Percentiles rank a stretch among this genome's conserved stretches.
These are phyloP conservation scores for Blastobotrys petasosporus DNA, from an alignment of 1,139 yeast genomes.

Conservation along the genomic window DNA sequence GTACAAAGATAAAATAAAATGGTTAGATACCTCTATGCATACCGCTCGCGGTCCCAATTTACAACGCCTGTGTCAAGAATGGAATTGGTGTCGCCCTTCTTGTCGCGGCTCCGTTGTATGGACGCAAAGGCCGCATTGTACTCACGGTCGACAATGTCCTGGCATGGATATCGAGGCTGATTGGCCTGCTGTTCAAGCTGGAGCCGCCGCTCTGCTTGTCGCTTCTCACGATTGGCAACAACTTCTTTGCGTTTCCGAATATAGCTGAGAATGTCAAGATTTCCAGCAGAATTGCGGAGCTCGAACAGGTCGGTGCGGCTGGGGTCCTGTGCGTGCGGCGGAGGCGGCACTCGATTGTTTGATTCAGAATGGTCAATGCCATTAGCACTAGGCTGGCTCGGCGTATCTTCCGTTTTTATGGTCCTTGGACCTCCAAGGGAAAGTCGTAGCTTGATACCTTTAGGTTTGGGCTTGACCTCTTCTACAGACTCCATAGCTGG, in stretches of 20 bases:
- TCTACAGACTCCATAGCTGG: background rate
- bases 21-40: background rate
- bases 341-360: too few relatives aligned
- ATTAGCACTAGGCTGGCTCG: too few relatives aligned
- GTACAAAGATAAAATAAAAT: background rate
- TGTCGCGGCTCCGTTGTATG: conserved; percentile 11
- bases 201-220: conserved; percentile 6
- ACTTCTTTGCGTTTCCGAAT: conserved; percentile 13
- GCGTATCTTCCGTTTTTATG: too few relatives aligned
- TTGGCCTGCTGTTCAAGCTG: conserved; percentile 6
- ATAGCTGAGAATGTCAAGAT: conserved; percentile 18
- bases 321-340: too few relatives aligned
- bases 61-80: conserved; percentile 15
- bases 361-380: too few relatives aligned
- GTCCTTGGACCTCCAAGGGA: background rate
- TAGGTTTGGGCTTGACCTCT: conserved; percentile 1
- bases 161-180: conserved; percentile 2
- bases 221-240: conserved; percentile 11
- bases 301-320: too few relatives aligned
- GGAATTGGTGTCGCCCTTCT: conserved; percentile 8
- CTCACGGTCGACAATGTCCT: conserved; percentile 14
- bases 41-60: conserved; percentile 15
- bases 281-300: conserved; percentile 1
- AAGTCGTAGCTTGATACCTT: background rate
- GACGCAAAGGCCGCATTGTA: conserved; percentile 16